Evolutionary conservation across 257 asterid species (phyloP).

Genomic region (Avicennia marina): DNA sequence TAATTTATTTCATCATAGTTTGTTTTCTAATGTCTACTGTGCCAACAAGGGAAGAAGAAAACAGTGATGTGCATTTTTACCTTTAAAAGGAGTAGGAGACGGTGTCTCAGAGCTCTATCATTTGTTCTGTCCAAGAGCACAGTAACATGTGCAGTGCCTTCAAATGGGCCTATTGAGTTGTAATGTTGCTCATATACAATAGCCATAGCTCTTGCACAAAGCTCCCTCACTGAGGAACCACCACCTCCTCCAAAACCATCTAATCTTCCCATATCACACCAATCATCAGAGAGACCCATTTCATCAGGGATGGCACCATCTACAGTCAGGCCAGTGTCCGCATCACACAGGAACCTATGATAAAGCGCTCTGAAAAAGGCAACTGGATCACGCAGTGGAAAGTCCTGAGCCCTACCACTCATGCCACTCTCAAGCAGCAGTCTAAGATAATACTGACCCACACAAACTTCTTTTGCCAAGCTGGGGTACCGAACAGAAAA

Average conservation of each 20-base stretch:
- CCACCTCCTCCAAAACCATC: slow-evolving; percentile 99
- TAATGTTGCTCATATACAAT: slow-evolving; percentile 95
- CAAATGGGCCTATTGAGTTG: slow-evolving; percentile 76
- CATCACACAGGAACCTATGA: slow-evolving; percentile 93
- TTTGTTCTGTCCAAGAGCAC: slow-evolving; percentile 94
- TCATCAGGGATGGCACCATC: slow-evolving; percentile 98
- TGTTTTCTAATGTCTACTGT: neutral
- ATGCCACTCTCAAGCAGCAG: slow-evolving; percentile 92
- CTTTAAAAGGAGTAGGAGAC: slow-evolving; percentile 97
- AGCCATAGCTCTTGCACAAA: slow-evolving; percentile 99
- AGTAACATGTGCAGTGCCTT: slow-evolving; percentile 95
- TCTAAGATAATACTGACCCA: slow-evolving; percentile 96
- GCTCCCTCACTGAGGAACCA: slow-evolving; percentile 97
- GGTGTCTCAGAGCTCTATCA: slow-evolving; percentile 97
- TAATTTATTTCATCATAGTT: no score
- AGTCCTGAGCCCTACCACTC: slow-evolving; percentile 77
- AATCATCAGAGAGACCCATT: slow-evolving; percentile 95
- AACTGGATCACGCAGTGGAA: slow-evolving; percentile 96
- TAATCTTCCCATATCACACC: slow-evolving; percentile 98
- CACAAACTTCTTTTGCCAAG: slow-evolving; percentile 97
- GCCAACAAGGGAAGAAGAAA: no score
- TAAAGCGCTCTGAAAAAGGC: slow-evolving; percentile 96
- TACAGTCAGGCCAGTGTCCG: slow-evolving; percentile 94
- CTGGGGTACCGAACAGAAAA: slow-evolving; percentile 90
- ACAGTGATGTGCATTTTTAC: slow-evolving; percentile 25